Evolutionary conservation across 768 basidiomycete genomes (phyloP).

Genomic region (Ephemerocybe angulata): DNA sequence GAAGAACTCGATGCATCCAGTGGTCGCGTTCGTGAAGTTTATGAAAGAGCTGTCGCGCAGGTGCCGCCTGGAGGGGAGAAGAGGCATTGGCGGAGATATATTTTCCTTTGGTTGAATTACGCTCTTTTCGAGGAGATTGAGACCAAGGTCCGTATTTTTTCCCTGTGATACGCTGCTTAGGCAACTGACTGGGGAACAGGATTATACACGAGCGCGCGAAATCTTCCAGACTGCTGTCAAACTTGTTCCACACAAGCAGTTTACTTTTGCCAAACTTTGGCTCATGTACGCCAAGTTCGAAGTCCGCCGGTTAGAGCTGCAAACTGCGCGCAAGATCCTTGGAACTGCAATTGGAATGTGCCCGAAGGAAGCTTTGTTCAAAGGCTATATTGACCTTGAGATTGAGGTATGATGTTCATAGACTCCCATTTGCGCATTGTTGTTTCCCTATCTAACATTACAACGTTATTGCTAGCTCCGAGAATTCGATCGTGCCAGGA

Average conservation of each 20-base stretch:
- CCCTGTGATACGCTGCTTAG: background rate
- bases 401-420: conserved; percentile 60
- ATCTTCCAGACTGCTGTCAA: conserved; percentile 88
- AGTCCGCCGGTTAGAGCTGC: conserved; percentile 74
- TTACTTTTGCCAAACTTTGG: conserved; percentile 98
- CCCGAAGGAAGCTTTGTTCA: conserved; percentile 93
- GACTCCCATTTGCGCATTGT: background rate
- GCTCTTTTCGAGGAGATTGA: conserved; percentile 97
- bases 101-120: conserved; percentile 93
- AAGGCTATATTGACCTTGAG: conserved; percentile 92
- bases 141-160: conserved; percentile 58
- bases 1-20: conserved; percentile 65
- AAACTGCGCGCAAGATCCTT: conserved; percentile 82
- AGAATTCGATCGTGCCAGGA: conserved; percentile 93
- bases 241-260: conserved; percentile 92
- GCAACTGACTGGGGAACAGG: conserved; percentile 39
- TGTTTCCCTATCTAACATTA: background rate
- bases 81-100: conserved; percentile 85
- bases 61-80: conserved; percentile 94
- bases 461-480: too few species aligned
- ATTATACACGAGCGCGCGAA: conserved; percentile 80
- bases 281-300: conserved; percentile 90
- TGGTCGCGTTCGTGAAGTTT: conserved; percentile 82
- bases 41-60: conserved; percentile 92
- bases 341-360: conserved; percentile 93